Base-by-base conservation (phyloP, 2,329 filamentous ascomycete genomes). In the Pseudovirgaria hyperparasitica region DNA sequence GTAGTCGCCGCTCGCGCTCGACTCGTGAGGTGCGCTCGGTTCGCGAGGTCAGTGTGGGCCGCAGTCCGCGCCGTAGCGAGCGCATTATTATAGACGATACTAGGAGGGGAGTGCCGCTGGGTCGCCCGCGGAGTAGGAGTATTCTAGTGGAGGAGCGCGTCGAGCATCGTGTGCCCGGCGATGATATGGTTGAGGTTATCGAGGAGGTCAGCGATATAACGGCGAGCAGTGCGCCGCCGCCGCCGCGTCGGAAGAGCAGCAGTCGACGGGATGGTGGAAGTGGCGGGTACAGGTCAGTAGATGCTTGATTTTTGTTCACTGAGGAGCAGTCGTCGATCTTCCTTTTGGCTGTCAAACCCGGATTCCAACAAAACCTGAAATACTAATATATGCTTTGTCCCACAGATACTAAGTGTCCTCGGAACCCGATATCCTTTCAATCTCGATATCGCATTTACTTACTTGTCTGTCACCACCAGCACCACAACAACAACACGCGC, bases 101-200 rank as follows among this genome's bases (percentile, higher is more conserved):
- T 29, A 40, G 47, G 24, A 25, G 23, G 21, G 19, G 22, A 20
- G 37, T 42, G 15, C 42, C 46, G 22, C 37, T 34, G 32, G 27
- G 44, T 19, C 19, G 40, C 34, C 31, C 50, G 31, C 23, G 50
- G 22, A 31, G 47, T 9, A 42, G 50, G 26, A 50, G 51, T 31
- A 47, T 64, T 20, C 43, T 65, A 14, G 57, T 65, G 6, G 60
- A 64, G 25, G 56, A 62, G 23, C 33, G 46, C 30, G 32, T 37
- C 24, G 25, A 29, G 23, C 19, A 21, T 27, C 50, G 55, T 32
- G 61, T 64, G 10, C 57, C 56, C 22, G 54, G 58, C 21, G 65
- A 67, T 25, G 64, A 70, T 45, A 52, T 70, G n/a, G 60, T 72
- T 3, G 65, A 72, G 46, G 68, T 72, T 6, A 60, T 67, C 32